Conservation (phyloP, 352 stramenopile species). For the Aphanomyces cochlioides region DNA sequence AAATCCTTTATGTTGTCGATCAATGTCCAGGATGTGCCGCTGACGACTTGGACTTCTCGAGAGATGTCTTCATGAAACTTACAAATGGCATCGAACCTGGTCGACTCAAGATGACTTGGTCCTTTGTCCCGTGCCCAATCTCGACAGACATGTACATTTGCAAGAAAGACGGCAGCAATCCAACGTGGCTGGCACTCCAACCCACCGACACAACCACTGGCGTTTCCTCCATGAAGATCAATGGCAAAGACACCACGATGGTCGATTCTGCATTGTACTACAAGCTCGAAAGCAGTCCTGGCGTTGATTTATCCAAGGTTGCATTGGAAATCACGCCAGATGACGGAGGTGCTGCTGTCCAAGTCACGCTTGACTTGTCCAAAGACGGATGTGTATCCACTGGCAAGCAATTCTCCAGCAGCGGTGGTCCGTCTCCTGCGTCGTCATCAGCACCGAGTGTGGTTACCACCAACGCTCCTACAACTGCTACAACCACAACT, state of each 20-base stretch:
- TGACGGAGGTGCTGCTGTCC: constrained; percentile 10
- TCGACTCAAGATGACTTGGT: constrained; percentile 35
- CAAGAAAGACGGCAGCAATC: constrained; percentile 51
- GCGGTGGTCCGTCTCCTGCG: background rate
- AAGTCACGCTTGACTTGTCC: constrained; percentile 20
- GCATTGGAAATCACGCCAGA: constrained; percentile 9
- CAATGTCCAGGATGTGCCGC: constrained; percentile 52
- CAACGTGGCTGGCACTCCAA: constrained; percentile 61
- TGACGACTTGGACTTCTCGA: constrained; percentile 57
- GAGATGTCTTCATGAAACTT: constrained; percentile 41
- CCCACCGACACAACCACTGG: constrained; percentile 53
- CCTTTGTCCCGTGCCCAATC: constrained; percentile 35
- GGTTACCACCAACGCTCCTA: background rate
- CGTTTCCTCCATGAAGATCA: constrained; percentile 51
- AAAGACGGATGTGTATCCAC: constrained; percentile 20
- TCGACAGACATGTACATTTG: constrained; percentile 9
- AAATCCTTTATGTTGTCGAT: constrained; percentile 68
- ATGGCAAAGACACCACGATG: constrained; percentile 51
- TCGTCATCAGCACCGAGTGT: background rate
- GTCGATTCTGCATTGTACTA: constrained; percentile 68
- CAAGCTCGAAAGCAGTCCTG: constrained; percentile 38
- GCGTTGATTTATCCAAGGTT: constrained; percentile 20
- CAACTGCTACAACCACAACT: constrained; percentile 2
- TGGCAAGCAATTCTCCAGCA: constrained; percentile 21
- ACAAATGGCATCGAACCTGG: constrained; percentile 31